Evolutionary conservation across 2,329 filamentous ascomycete species (phyloP).

Genomic region (Sarocladium kiliense): DNA sequence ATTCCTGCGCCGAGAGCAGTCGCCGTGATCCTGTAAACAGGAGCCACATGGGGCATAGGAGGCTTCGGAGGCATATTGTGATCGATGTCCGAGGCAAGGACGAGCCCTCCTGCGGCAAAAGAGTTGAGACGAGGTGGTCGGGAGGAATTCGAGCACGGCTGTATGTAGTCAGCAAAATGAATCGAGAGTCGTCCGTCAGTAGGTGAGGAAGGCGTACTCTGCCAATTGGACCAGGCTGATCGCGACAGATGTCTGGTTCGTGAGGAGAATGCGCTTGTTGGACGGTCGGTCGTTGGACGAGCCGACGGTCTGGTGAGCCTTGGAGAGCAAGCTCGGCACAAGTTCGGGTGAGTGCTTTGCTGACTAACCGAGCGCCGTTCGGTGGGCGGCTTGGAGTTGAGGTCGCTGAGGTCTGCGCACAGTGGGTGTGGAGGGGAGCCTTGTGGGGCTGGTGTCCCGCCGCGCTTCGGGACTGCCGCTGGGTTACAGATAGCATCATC

Average conservation of each 20-base stretch:
- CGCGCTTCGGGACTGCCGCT: neutral
- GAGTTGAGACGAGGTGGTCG: neutral
- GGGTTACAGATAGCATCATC: neutral
- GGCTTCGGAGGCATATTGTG: conserved; percentile 26
- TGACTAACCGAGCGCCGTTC: neutral
- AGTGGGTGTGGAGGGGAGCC: neutral
- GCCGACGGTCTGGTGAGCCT: neutral
- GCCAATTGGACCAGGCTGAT: neutral
- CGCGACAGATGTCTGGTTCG: neutral
- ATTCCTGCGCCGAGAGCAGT: conserved; percentile 89
- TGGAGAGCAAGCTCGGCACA: neutral
- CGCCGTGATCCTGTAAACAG: conserved; percentile 76
- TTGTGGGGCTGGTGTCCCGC: neutral
- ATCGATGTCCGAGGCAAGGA: neutral
- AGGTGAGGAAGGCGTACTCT: neutral
- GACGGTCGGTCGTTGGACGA: neutral
- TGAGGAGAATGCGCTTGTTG: neutral
- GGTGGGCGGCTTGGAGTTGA: no score
- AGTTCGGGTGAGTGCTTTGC: neutral
- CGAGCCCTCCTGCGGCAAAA: neutral
- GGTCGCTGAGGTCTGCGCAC: no score
- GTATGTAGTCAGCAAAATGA: neutral
- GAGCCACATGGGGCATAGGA: conserved; percentile 44
- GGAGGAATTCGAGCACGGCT: neutral
- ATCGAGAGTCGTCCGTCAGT: neutral